Percentiles rank a stretch among this genome's conserved stretches.
Evolutionary conservation across 2,329 filamentous ascomycete genomes (phyloP).

Genomic region (Aotearoamyces nothofagi): DNA sequence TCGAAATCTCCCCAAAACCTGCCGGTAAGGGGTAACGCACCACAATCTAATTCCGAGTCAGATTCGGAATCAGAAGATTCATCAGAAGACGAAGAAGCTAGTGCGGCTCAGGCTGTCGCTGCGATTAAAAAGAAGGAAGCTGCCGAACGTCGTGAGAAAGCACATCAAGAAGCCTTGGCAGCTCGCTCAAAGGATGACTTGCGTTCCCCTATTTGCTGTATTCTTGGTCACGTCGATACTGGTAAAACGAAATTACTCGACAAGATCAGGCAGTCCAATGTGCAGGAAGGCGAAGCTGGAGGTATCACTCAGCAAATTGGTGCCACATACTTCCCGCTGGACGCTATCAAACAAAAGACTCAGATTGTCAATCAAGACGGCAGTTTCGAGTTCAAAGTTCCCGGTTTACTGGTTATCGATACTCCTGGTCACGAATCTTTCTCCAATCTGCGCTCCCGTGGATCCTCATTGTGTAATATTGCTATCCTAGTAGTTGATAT

Average conservation of each 20-base stretch:
- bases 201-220: constrained; percentile 97
- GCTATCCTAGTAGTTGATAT: constrained; percentile 98
- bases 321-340: constrained; percentile 96
- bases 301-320: constrained; percentile 99
- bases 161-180: constrained; percentile 81
- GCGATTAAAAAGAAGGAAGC: constrained; percentile 76
- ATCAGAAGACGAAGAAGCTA: constrained; percentile 56
- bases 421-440: constrained; percentile 99
- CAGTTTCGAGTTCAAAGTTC: constrained; percentile 91
- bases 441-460: constrained; percentile 91
- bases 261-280: constrained; percentile 96
- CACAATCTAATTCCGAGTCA: constrained; percentile 41
- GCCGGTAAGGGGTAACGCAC: constrained; percentile 5
- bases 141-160: constrained; percentile 73
- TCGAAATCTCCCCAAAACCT: background rate
- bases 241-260: constrained; percentile 99
- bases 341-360: constrained; percentile 85
- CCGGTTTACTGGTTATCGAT: constrained; percentile 91
- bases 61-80: constrained; percentile 39
- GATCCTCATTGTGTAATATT: constrained; percentile 98
- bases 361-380: constrained; percentile 83
- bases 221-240: constrained; percentile 98
- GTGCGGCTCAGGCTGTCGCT: constrained; percentile 58
- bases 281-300: constrained; percentile 96
- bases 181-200: constrained; percentile 88